phyloP scores from a whole-genome alignment of 83 land plant species.

The Diphasiastrum complanatum region DNA sequence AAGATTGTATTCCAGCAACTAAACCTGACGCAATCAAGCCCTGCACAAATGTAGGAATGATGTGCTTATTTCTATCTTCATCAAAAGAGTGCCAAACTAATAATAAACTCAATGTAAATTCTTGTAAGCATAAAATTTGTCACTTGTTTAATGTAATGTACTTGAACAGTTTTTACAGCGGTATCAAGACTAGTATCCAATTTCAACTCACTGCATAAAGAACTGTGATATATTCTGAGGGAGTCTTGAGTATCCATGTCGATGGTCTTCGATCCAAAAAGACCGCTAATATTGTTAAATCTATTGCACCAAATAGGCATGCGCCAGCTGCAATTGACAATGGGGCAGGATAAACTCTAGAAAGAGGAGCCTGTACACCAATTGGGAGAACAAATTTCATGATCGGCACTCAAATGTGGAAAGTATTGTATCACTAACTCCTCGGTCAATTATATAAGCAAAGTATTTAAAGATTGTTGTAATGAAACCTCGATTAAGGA shows the following conservation, averaged over 20 bases:
- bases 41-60: too few relatives aligned
- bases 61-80: too few relatives aligned
- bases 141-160: too few relatives aligned
- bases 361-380: neutral
- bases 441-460: neutral
- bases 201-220: slow-evolving; percentile 5
- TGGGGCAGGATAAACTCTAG: neutral
- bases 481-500: too few relatives aligned
- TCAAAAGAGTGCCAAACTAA: too few relatives aligned
- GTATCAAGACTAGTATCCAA: too few relatives aligned
- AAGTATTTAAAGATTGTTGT: neutral
- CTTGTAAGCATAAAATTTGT: neutral
- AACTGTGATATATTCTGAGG: neutral
- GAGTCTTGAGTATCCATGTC: neutral
- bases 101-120: too few relatives aligned
- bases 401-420: too few relatives aligned
- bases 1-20: slow-evolving; percentile 2
- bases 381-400: too few relatives aligned
- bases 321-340: neutral
- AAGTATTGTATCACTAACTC: too few relatives aligned
- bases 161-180: too few relatives aligned
- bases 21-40: slow-evolving; percentile 1
- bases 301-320: neutral
- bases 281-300: neutral
- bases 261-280: neutral